Evolutionary conservation across 345 rosid genomes (phyloP), one percentile per base, ranked within the genome.

Genomic region (Adansonia digitata): DNA sequence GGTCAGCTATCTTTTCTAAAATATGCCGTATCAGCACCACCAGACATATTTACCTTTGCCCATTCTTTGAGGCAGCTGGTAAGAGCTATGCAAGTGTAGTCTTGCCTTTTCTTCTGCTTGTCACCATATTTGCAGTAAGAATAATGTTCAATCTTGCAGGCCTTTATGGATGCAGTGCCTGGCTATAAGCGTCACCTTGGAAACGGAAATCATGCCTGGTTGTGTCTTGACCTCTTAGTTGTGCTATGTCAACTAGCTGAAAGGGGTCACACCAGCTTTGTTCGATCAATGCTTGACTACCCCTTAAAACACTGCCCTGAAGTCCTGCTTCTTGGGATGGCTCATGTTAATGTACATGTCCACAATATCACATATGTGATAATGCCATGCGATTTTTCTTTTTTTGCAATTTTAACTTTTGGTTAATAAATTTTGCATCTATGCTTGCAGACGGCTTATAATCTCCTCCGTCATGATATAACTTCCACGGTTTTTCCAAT

Each of bases 221-320:
- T 90, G 76, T 93, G 96, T 77, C 91, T 95, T 29, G 99, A 95
- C 81, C 97, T 95, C 77, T 71, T 91, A 75, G 90, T 89, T 64
- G 88, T 91, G 77, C 85, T 95, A 51, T 91, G 99, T 81, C 92
- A 95, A 83, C 84, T 95, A 69, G 91, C 97, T 70, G 98, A 95
- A 86, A 87, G 85, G 81, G 99, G 99, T 70, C 92, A 91, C 62
- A 78, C 92, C 75, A 83, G 77, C 78, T 74, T 80, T 77, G 90
- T 93, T 73, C 88, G 83, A 64, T 78, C 84, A 51, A 79, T 95
- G 87, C 93, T 95, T 24, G 86, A 90, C 73, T 87, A 86, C 84
- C 97, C 98, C 64, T 92, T 95, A 45, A 83, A 84, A 77, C 87
- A 89, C 76, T 95, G 94, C 77, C 97, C 99, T 42, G 97, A 87